Conservation (phyloP, 2,329 filamentous ascomycete genomes). For the Tolypocladium album region DNA sequence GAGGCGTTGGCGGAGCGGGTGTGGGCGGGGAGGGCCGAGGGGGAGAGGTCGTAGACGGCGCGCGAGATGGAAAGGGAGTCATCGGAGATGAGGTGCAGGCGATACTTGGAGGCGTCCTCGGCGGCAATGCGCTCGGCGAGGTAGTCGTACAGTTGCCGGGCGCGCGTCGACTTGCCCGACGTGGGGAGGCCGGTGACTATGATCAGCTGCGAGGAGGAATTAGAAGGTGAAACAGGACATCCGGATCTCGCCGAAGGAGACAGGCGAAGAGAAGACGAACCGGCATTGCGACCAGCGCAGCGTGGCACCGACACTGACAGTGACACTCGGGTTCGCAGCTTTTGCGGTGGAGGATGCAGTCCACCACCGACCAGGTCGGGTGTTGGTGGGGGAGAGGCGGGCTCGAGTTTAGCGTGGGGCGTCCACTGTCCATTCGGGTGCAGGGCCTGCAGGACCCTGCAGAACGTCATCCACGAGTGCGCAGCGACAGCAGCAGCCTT, state of each 20-base stretch:
- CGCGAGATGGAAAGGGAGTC: constrained; percentile 59
- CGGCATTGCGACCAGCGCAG: constrained; percentile 4
- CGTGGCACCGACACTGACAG: neutral
- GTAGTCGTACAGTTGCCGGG: constrained; percentile 54
- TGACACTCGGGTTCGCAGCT: neutral
- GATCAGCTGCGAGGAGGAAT: constrained; percentile 40
- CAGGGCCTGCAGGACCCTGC: neutral
- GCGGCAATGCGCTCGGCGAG: constrained; percentile 46
- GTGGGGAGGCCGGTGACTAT: constrained; percentile 57
- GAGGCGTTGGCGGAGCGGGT: constrained; percentile 60
- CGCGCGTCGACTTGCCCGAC: constrained; percentile 58
- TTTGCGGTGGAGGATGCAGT: neutral
- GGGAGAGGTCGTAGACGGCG: constrained; percentile 57
- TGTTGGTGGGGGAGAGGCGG: neutral
- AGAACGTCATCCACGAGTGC: too few species aligned
- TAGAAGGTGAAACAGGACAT: neutral
- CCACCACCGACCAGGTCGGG: neutral
- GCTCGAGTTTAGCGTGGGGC: neutral
- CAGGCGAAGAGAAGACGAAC: neutral
- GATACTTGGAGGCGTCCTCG: constrained; percentile 34
- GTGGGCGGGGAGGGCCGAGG: constrained; percentile 39
- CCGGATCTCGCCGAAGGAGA: neutral
- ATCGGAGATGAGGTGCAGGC: constrained; percentile 66
- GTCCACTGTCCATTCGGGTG: neutral
- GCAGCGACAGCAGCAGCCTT: too few species aligned